A percentile compares a stretch with the other conserved stretches of the same genome.
Conservation (phyloP, 1,284 basidiomycete genomes). For the Boletus mariae region DNA sequence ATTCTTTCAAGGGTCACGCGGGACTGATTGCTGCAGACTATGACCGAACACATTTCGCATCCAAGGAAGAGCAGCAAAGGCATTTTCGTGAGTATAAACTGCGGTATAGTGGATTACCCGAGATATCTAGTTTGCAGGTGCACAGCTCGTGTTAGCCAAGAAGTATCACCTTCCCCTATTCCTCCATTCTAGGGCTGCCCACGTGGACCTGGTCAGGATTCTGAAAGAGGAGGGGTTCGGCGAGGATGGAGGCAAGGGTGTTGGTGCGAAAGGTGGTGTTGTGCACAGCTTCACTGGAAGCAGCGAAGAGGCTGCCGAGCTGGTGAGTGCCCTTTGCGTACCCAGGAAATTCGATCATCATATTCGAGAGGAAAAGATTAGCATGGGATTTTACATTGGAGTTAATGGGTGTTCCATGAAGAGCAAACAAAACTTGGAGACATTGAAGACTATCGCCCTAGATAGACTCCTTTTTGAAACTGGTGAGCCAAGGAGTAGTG, state of each 20-base stretch:
- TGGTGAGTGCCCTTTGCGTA: slow-evolving; percentile 43
- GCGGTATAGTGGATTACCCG: not conserved
- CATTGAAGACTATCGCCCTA: slow-evolving; percentile 58
- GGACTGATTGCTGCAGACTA: slow-evolving; percentile 57
- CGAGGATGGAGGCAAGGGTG: slow-evolving; percentile 50
- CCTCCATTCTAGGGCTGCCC: slow-evolving; percentile 79
- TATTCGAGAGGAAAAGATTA: slow-evolving; percentile 40
- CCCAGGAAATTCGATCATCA: not conserved
- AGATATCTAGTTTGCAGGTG: slow-evolving; percentile 32
- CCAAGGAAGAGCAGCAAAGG: slow-evolving; percentile 59
- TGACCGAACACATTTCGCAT: slow-evolving; percentile 74
- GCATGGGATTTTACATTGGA: slow-evolving; percentile 62
- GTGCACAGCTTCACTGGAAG: slow-evolving; percentile 88
- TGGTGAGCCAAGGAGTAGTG: slow-evolving; percentile 37
- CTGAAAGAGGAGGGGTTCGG: slow-evolving; percentile 64
- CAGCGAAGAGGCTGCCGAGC: slow-evolving; percentile 60
- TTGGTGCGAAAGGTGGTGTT: slow-evolving; percentile 68
- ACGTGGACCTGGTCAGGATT: slow-evolving; percentile 69
- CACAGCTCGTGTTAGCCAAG: slow-evolving; percentile 69
- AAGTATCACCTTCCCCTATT: slow-evolving; percentile 78
- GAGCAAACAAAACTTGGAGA: slow-evolving; percentile 67
- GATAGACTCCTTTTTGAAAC: slow-evolving; percentile 79
- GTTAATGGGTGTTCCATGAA: slow-evolving; percentile 86
- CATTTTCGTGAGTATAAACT: slow-evolving; percentile 55
- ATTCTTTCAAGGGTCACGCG: not conserved